Conservation (phyloP, 768 basidiomycete species). For the Termitomyces sp. region DNA sequence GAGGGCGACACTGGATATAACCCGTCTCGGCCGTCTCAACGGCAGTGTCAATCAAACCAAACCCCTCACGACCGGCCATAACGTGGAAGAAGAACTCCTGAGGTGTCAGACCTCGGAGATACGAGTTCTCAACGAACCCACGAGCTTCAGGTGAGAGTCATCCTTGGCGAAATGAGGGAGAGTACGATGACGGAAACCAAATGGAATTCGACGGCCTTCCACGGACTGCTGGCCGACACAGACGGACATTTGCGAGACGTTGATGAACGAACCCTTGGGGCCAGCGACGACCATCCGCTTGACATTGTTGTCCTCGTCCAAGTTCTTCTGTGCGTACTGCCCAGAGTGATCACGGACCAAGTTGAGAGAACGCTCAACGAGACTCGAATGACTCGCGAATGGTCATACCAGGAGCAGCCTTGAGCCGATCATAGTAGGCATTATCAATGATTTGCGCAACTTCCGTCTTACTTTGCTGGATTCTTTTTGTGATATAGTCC, state of each 20-base stretch:
- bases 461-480: constrained; percentile 71
- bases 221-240: constrained; percentile 98
- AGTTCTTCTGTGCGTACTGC: constrained; percentile 91
- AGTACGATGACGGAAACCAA: constrained; percentile 95
- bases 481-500: constrained; percentile 78
- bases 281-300: constrained; percentile 99
- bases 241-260: constrained; percentile 99
- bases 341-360: constrained; percentile 93
- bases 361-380: constrained; percentile 88
- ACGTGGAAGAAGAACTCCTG: constrained; percentile 99
- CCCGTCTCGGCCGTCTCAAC: constrained; percentile 99
- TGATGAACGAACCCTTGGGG: constrained; percentile 98
- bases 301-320: constrained; percentile 99
- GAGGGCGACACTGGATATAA: constrained; percentile 95
- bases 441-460: constrained; percentile 78
- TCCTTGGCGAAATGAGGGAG: constrained; percentile 98
- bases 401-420: constrained; percentile 95
- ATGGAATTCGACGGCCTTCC: constrained; percentile 96
- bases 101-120: constrained; percentile 91
- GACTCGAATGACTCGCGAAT: constrained; percentile 96
- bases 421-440: constrained; percentile 82
- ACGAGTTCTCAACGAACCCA: constrained; percentile 99
- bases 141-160: constrained; percentile 95
- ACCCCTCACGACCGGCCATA: constrained; percentile 99
- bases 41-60: constrained; percentile 97